Conservation (phyloP, 192 early-diverging fungal species). For the Podila epigama region DNA sequence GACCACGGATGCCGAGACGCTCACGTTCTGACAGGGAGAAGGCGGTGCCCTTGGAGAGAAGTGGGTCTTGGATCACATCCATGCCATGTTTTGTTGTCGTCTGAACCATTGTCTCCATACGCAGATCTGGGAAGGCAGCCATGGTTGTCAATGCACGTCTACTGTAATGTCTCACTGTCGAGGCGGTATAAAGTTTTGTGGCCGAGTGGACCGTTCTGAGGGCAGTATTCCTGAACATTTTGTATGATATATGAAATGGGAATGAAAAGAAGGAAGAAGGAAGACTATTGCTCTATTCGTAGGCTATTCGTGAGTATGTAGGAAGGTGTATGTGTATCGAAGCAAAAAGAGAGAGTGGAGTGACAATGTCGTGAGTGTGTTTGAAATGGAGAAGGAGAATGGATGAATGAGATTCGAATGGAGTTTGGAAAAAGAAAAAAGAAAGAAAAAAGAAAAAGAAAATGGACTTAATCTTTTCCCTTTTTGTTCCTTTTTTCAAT, state of each 20-base stretch:
- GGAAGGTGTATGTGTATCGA: too few species aligned
- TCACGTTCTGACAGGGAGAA: slow-evolving; percentile 60
- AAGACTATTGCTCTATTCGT: too few species aligned
- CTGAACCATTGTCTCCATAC: slow-evolving; percentile 48
- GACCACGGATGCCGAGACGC: slow-evolving; percentile 59
- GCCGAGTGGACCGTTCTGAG: slow-evolving; percentile 44
- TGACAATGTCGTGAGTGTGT: not conserved
- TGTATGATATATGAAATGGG: slow-evolving; percentile 5
- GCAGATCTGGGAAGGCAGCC: slow-evolving; percentile 45
- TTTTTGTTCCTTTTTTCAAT: too few species aligned
- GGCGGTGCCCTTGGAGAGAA: slow-evolving; percentile 62
- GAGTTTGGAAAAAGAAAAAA: not conserved
- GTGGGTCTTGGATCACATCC: slow-evolving; percentile 59
- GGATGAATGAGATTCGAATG: not conserved
- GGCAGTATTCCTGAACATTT: slow-evolving; percentile 43
- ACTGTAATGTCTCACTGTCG: slow-evolving; percentile 32
- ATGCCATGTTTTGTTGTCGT: slow-evolving; percentile 54
- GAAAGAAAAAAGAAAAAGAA: not conserved
- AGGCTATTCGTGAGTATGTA: not conserved
- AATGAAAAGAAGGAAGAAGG: not conserved
- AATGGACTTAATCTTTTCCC: too few species aligned
- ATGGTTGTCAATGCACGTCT: slow-evolving; percentile 44
- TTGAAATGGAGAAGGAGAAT: not conserved
- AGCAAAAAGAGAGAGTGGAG: slow-evolving; percentile 3
- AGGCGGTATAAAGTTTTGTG: slow-evolving; percentile 27